A percentile compares a stretch with the other conserved stretches of the same genome.
These are phyloP conservation scores for Coemansia sp. DNA, from an alignment of 192 early-diverging fungal species.

Conservation along the genomic window DNA sequence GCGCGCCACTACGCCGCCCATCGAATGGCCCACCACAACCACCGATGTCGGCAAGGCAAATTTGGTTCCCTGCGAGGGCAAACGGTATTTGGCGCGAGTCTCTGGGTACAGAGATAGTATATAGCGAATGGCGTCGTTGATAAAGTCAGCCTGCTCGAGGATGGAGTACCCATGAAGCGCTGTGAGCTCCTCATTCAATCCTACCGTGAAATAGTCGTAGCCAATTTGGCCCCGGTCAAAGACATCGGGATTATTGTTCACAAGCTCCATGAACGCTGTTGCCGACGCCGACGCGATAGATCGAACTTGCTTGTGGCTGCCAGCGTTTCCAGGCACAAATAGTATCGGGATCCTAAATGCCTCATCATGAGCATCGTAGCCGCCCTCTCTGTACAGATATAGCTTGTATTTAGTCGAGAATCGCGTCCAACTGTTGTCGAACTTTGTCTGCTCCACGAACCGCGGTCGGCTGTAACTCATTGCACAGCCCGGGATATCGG, in stretches of 20 bases:
- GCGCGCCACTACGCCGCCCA: slow-evolving; percentile 96
- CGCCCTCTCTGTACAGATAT: slow-evolving; percentile 75
- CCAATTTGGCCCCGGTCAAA: slow-evolving; percentile 46
- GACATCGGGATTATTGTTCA: slow-evolving; percentile 13
- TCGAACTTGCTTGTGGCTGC: slow-evolving; percentile 87
- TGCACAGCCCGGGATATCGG: slow-evolving; percentile 56
- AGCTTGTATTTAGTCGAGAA: slow-evolving; percentile 79
- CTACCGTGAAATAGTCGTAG: slow-evolving; percentile 63
- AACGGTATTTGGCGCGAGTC: slow-evolving; percentile 32
- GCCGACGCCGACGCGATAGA: slow-evolving; percentile 81
- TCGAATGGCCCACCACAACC: slow-evolving; percentile 88
- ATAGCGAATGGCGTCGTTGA: slow-evolving; percentile 78
- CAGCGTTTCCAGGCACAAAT: slow-evolving; percentile 96
- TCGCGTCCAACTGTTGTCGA: slow-evolving; percentile 46
- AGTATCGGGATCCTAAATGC: slow-evolving; percentile 81
- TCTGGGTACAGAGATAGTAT: slow-evolving; percentile 73
- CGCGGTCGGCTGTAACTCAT: slow-evolving; percentile 66
- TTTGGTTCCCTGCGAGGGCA: slow-evolving; percentile 20
- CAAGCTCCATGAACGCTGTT: slow-evolving; percentile 58
- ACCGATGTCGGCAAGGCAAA: slow-evolving; percentile 69
- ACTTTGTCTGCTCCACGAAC: slow-evolving; percentile 48
- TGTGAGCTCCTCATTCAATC: slow-evolving; percentile 89
- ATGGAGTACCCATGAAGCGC: slow-evolving; percentile 85
- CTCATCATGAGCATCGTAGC: slow-evolving; percentile 41
- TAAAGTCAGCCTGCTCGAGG: slow-evolving; percentile 83